Conservation (phyloP, 1,284 basidiomycete species). For the Tremellales sp. region DNA sequence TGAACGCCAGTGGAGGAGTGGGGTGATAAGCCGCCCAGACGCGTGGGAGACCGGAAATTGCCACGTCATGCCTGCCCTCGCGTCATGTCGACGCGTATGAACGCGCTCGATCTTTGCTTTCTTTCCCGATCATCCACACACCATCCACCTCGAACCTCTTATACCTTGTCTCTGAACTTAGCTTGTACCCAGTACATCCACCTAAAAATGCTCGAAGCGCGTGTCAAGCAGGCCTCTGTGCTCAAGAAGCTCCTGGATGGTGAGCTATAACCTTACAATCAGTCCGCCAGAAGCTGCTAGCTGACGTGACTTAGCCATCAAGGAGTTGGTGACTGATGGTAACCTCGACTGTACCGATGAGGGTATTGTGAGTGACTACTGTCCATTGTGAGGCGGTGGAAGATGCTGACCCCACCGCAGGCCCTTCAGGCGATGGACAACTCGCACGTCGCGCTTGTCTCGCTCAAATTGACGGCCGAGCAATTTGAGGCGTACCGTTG, state of each 20-base stretch:
- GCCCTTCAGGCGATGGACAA: constrained; percentile 99
- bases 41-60: background rate
- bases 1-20: background rate
- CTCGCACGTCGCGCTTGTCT: constrained; percentile 95
- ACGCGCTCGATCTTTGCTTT: background rate
- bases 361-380: constrained; percentile 68
- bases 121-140: background rate
- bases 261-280: constrained; percentile 45
- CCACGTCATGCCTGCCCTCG: background rate
- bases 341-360: constrained; percentile 98
- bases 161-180: background rate
- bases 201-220: constrained; percentile 77
- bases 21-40: background rate
- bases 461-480: constrained; percentile 60
- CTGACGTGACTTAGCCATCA: constrained; percentile 88
- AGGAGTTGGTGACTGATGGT: constrained; percentile 94
- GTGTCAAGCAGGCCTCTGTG: constrained; percentile 72
- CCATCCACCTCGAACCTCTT: background rate
- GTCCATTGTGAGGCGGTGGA: background rate
- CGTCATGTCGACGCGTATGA: background rate
- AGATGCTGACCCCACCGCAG: too few species aligned
- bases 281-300: background rate
- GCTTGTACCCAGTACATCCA: constrained; percentile 15
- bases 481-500: constrained; percentile 90
- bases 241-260: constrained; percentile 85